phyloP scores from a whole-genome alignment of 306 rosid genomes.

The Mimosa bimucronata region DNA sequence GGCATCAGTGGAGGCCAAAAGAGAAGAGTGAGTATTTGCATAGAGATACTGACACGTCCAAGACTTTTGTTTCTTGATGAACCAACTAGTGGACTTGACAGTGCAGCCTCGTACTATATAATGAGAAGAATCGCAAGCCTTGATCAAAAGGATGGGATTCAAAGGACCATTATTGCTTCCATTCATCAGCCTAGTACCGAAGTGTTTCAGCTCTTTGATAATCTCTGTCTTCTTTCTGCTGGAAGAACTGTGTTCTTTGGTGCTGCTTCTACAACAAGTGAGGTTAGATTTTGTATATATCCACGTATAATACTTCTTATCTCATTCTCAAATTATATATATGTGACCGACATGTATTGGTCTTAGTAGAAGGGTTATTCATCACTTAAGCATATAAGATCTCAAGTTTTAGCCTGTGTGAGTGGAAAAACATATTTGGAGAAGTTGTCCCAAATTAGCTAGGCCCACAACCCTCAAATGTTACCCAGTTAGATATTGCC shows the following conservation, averaged over 20 bases:
- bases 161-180: conserved; percentile 60
- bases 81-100: conserved; percentile 69
- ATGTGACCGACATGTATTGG: too few species aligned
- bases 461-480: too few species aligned
- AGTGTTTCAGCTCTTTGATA: conserved; percentile 69
- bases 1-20: conserved; percentile 59
- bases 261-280: conserved; percentile 61
- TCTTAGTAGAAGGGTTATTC: too few species aligned
- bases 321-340: neutral
- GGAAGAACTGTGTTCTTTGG: conserved; percentile 75
- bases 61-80: conserved; percentile 56
- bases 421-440: too few species aligned
- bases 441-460: too few species aligned
- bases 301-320: neutral
- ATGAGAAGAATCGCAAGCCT: conserved; percentile 62
- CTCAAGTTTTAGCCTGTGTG: too few species aligned
- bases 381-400: too few species aligned
- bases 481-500: too few species aligned
- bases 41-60: conserved; percentile 55
- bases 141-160: conserved; percentile 36
- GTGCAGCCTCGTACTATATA: conserved; percentile 80
- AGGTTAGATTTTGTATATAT: conserved; percentile 39
- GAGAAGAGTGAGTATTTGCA: conserved; percentile 52
- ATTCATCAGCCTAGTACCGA: conserved; percentile 78
- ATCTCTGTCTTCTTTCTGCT: conserved; percentile 66